These are phyloP conservation scores for Plasmodium billcollinsi DNA, from an alignment of 169 alveolate genomes.

Conservation along the genomic window DNA sequence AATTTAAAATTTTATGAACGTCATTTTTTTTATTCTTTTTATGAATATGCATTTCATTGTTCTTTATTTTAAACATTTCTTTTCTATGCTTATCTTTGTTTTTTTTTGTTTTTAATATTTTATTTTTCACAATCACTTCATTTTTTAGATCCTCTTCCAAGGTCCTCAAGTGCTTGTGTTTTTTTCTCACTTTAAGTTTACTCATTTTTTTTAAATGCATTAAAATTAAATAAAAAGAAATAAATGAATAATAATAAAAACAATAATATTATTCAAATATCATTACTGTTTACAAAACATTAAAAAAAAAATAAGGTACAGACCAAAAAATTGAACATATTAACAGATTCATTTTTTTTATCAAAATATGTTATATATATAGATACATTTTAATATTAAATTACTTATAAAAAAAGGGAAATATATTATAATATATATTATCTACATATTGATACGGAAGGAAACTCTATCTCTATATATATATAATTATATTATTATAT, in stretches of 20 bases:
- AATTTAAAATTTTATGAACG: slow-evolving; percentile 28
- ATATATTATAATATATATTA: no score
- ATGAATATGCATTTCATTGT: slow-evolving; percentile 1
- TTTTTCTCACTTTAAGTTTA: slow-evolving; percentile 39
- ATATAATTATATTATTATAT: no score
- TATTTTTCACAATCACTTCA: slow-evolving; percentile 23
- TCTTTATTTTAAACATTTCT: background rate
- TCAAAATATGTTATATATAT: no score
- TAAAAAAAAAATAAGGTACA: background rate
- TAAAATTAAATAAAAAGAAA: background rate
- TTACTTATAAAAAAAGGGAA: no score
- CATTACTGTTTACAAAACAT: background rate
- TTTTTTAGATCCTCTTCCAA: slow-evolving; percentile 63
- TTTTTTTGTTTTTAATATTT: slow-evolving; percentile 35
- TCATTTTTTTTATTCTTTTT: slow-evolving; percentile 23
- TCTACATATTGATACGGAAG: no score
- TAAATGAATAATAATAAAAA: slow-evolving; percentile 1
- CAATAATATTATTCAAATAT: background rate
- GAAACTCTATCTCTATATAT: no score
- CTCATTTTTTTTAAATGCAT: slow-evolving; percentile 5
- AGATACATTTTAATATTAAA: no score
- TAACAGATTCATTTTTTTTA: no score
- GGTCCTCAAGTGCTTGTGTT: slow-evolving; percentile 15
- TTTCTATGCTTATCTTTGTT: slow-evolving; percentile 11
- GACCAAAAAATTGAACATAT: no score